Evolutionary conservation across 805 yeast species (phyloP).

Genomic region (Candida methanosorbosa): DNA sequence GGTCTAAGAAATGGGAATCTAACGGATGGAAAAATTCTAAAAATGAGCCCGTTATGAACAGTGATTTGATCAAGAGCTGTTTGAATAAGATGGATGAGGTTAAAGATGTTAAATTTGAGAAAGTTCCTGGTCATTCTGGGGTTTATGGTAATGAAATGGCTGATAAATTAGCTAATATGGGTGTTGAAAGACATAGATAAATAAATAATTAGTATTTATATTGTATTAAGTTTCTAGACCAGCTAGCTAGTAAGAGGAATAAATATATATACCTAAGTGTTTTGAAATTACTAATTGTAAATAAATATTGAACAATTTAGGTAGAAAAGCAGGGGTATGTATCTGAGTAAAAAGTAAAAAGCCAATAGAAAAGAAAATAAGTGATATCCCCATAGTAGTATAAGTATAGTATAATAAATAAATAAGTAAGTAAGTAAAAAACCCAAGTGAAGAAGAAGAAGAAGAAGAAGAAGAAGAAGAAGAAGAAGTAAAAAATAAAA

Average conservation of each 20-base stretch:
- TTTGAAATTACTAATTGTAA: no score
- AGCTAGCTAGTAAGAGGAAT: no score
- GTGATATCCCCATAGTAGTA: background rate
- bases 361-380: background rate
- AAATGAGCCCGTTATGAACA: slow-evolving; percentile 40
- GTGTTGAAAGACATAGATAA: no score
- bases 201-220: no score
- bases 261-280: no score
- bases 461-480: background rate
- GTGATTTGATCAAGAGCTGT: slow-evolving; percentile 37
- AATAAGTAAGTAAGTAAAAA: no score
- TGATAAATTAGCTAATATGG: slow-evolving; percentile 63
- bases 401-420: no score
- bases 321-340: no score
- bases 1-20: slow-evolving; percentile 48
- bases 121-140: slow-evolving; percentile 73
- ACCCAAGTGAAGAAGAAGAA: background rate
- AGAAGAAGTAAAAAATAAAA: background rate
- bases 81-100: slow-evolving; percentile 24
- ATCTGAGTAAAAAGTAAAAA: background rate
- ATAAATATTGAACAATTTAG: no score
- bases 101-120: slow-evolving; percentile 34
- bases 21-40: slow-evolving; percentile 44
- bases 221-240: no score
- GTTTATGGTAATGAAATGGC: slow-evolving; percentile 68